phyloP scores from a whole-genome alignment of 805 yeast genomes.

The Saturnispora diversa region DNA sequence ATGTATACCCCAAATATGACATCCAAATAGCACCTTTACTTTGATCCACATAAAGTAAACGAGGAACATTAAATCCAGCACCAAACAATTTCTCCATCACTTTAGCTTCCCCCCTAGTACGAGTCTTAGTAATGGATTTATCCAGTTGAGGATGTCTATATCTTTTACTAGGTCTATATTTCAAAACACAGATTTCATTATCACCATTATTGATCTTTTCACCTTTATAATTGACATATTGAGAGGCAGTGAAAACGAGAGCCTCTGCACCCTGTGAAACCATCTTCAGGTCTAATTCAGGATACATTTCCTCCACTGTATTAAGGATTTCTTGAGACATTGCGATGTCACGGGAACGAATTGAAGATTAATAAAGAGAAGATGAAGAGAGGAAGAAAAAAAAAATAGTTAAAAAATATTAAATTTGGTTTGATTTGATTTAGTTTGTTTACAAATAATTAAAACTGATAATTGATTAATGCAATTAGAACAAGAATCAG shows the following conservation, averaged over 20 bases:
- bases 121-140: slow-evolving; percentile 59
- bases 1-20: slow-evolving; percentile 59
- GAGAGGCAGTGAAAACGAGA: slow-evolving; percentile 52
- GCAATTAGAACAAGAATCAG: too few species aligned
- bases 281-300: slow-evolving; percentile 42
- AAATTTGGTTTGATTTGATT: too few species aligned
- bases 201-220: slow-evolving; percentile 18
- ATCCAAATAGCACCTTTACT: slow-evolving; percentile 80
- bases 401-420: too few species aligned
- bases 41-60: slow-evolving; percentile 67
- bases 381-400: background rate
- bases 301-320: slow-evolving; percentile 36
- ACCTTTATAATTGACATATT: slow-evolving; percentile 58
- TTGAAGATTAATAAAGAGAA: background rate
- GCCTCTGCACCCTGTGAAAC: slow-evolving; percentile 93
- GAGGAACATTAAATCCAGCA: slow-evolving; percentile 63
- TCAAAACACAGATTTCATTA: slow-evolving; percentile 46
- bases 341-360: background rate
- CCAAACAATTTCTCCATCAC: slow-evolving; percentile 49
- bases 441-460: too few species aligned
- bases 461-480: too few species aligned
- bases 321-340: slow-evolving; percentile 49
- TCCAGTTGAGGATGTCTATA: slow-evolving; percentile 85
- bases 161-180: slow-evolving; percentile 83
- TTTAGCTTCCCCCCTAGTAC: slow-evolving; percentile 82